Base-by-base conservation (phyloP, 2,329 filamentous ascomycete species). In the Aschersonia sp. region DNA sequence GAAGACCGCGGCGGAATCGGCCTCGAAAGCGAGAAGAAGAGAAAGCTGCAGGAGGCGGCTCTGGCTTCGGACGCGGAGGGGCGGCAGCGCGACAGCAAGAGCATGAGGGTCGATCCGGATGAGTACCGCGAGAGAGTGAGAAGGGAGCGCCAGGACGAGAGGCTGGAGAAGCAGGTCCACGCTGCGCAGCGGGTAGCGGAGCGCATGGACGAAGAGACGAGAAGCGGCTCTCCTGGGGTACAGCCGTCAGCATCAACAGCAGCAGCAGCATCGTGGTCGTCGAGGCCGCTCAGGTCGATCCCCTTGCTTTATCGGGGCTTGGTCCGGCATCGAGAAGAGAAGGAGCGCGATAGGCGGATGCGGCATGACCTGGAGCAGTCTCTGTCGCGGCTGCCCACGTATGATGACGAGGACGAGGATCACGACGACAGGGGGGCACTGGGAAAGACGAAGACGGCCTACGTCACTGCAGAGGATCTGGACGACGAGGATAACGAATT, bases 161-260 rank as follows among this genome's bases (percentile, higher is more conserved):
- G 81, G 55, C 60, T 75, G 4, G 87, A 94, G 63, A 76, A 75
- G 30, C 77, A 85, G 62, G 70, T 90, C 29, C 74, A 75, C 52
- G 86, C 79, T 1, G 90, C 87, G 29, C 89, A 95, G 72, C 85
- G 84, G 56, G 79, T 92, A 8, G 81, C 85, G 2, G 87, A 95
- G 68, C 69, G 79, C 46, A 75, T 97, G 64, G 81, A 85, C 51
- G 74, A 75, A 6, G 78, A 81, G 54, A 63, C 41, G 37, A 53
- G 52, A 33, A 57, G 60, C 5, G 56, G 57, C 5, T 44, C 52
- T 30, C 6, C 37, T 32, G 32, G 30, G 5, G 46, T 30, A 47
- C 7, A 50, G 54, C 49, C 60, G 61, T 50, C 64, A 64, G 46
- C 55, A 59, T 6, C 56, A 50, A 63, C 65, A 4, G 65, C 66